Base-by-base conservation (phyloP, 2,329 filamentous ascomycete species). In the Alternaria brassicicola region DNA sequence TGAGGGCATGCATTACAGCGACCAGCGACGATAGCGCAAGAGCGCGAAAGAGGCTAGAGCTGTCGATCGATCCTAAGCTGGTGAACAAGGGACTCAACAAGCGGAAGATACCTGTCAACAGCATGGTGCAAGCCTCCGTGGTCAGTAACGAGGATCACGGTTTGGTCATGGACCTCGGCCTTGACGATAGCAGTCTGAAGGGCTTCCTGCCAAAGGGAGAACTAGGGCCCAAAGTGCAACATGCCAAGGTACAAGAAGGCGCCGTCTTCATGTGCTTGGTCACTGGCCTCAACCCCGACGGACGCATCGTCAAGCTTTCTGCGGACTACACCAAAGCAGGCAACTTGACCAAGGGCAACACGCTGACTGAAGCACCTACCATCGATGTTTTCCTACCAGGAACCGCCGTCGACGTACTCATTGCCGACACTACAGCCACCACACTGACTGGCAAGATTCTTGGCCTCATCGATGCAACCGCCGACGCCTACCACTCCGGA, bases 91-190 rank as follows among this genome's bases (percentile, higher is more conserved):
- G 91, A 1, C 81, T 99, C 21, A 82, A 85, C 3, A 85, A 86
- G 65, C 86, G 89, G 38, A 92, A 92, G 68, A 78, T 97, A 9
- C 87, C 95, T 9, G 79, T 85, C 38, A 89, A 96, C 71, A 84
- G 83, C 64, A 93, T 91, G 43, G 81, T 98, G 19, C 96, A 98
- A 84, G 94, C 93, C 2, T 89, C 93, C 0, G 89, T 99, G 25
- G 79, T 85, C 49, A 99, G 94, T 77, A 89, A 96, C n/a, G 94
- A 99, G 78, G 96, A 99, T 69, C 93, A 97, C 72, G 95, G 95
- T 61, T 85, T 95, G 57, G 86, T 98, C 55, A 97, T 99, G 92
- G 92, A 97, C 67, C 79, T 98, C 35, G 92, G 92, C 17, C 81
- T 98, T 6, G 83, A 88, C 33, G 86, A 88, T 52, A 80, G 84